Base-by-base conservation (phyloP, 208 protist species). In the Hexamita inflata region DNA sequence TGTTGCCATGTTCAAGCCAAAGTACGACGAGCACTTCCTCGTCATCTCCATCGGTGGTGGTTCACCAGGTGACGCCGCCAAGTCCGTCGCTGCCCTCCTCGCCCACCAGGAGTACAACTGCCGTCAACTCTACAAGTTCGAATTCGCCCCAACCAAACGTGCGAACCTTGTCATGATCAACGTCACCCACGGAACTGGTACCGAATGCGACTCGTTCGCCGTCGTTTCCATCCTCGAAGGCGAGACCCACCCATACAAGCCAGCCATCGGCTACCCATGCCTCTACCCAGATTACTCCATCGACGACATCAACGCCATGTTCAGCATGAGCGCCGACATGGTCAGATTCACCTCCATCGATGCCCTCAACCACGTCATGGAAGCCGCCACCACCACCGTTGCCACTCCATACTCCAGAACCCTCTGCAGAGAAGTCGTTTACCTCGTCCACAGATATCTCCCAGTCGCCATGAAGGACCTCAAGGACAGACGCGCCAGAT, bases 341-440 rank as follows among this genome's bases (percentile, higher is more conserved):
- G 59, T 75, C 30, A 15, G 59, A 4, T 81, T 66, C 75, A 77
- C 77, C 19, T 30, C 59, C 38, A 58, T 81, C 11, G 78, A 77
- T 53, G 41, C 53, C 28, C 38, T 77, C 9, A 80, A 80, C 41
- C 78, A 82, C 32, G 76, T 82, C 32, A 82, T 59, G n/a, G 78
- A 82, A 39, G 77, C 42, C 42, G 0, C 39, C 40, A 80, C 78
- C 13, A 79, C 78, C n/a, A 77, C 53, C 28, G 38, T 73, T 29
- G 30, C 19, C n/a, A 78, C 74, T 11, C 78, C 78, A 30, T 75
- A 80, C 62, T 67, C 65, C 11, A 26, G 4, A 7, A 41, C 34
- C 28, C 38, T 82, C 0, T 62, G 34, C 11, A 13, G n/a, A 58
- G 53, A 78, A 4, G 38, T 40, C 29, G 60, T 58, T 70, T 26